Percentiles rank a stretch among this genome's conserved stretches.
Evolutionary conservation across 495 filamentous ascomycete species (phyloP).

Genomic region (Penicillium cosmopolitanum): DNA sequence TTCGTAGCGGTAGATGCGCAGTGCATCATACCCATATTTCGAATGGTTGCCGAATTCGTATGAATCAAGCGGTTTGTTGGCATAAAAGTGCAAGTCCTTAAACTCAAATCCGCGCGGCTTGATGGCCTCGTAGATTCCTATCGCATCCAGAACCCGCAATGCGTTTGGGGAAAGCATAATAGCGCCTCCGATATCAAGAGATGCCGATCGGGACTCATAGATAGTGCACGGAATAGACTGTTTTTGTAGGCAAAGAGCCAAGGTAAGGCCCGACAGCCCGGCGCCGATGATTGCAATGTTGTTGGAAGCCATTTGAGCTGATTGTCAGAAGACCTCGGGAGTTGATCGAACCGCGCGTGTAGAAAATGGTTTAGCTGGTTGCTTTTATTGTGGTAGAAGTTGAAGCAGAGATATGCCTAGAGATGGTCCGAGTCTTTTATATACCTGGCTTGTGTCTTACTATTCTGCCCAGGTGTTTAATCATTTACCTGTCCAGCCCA

Average conservation of each 20-base stretch:
- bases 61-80: conserved; percentile 40
- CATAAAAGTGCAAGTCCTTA: conserved; percentile 44
- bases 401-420: not conserved
- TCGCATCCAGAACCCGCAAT: conserved; percentile 47
- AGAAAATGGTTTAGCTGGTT: not conserved
- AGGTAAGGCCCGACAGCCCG: conserved; percentile 50
- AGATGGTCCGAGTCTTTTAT: not conserved
- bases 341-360: too few species aligned
- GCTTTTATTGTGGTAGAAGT: not conserved
- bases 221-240: conserved; percentile 44
- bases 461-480: too few species aligned
- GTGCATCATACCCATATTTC: conserved; percentile 47
- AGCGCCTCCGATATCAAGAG: conserved; percentile 47
- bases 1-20: conserved; percentile 53
- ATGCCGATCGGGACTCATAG: conserved; percentile 46
- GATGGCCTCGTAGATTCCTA: conserved; percentile 49
- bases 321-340: not conserved
- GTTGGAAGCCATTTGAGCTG: conserved; percentile 19
- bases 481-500: too few species aligned
- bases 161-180: conserved; percentile 58
- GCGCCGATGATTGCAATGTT: conserved; percentile 51
- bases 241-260: conserved; percentile 48
- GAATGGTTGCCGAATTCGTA: conserved; percentile 49
- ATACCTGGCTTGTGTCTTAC: not conserved
- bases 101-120: conserved; percentile 38